Base-by-base conservation (phyloP, 306 rosid genomes). In the Vicia sativa region DNA sequence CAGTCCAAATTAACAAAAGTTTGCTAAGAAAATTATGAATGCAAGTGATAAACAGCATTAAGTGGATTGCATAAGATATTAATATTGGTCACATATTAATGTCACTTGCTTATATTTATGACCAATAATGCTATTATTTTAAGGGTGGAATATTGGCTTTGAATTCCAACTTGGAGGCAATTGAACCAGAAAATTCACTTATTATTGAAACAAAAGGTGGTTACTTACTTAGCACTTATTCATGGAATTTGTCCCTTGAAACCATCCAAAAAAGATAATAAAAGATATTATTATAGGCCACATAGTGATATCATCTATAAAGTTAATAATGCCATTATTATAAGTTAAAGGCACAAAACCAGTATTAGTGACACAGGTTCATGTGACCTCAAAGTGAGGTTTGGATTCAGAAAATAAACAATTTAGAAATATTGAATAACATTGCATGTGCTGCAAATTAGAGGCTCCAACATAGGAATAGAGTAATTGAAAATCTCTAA, bases 61-160 rank as follows among this genome's bases (percentile, higher is more conserved):
- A 18, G 56, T 5, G 25, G 26, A 67, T 75, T 39, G 12, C 21
- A 34, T 11, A 15, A 53, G 8, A 38, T 14, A 37, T 25, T 74
- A 10, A 19, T 18, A 14, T 50, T 26, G 3, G 48, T 26, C 7
- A 60, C 39, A 5, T 50, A 39, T 54, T 48, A 52, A 46, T 65
- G 45, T 38, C 49, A 25, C 11, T 57, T 25, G 21, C 10, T 19
- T 74, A 63, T 34, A 26, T 25, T 34, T 53, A 49, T 68, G 35
- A 50, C 11, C 19, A 59, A 78, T 67, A 78, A 73, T 73, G 48
- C n/a, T 65, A 78, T 54, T 67, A 53, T 73, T 68, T 16, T 18
- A 54, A 42, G 12, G 43, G 2, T 41, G n/a, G 19, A 13, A 57
- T 58, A 61, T 18, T 61, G 71, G 71, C 45, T 63, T 54, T 50